Evolutionary conservation across 2,329 filamentous ascomycete species (phyloP), one percentile per base, ranked within the genome.

Genomic region (Fusarium graminum): DNA sequence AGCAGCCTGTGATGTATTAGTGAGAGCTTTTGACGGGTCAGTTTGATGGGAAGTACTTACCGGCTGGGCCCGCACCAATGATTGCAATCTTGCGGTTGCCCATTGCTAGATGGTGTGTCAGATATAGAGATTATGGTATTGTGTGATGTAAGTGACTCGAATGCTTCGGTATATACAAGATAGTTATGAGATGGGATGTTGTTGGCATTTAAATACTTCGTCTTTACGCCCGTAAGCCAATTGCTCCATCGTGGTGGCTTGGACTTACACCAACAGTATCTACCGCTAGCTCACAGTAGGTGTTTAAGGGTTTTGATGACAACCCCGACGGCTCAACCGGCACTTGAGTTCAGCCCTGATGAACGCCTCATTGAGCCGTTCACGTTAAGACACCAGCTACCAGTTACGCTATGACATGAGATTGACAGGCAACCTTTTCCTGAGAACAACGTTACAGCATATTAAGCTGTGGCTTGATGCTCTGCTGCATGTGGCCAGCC

Each of bases 51-150:
- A n/a, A 26, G 6, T 9, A 36, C 56, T 41, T 68, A 74, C 74
- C 74, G 19, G 72, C 67, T 43, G 74, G 74, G 3, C 74, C 74
- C 49, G 73, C 74, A 10, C 74, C 74, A 28, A 74, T 68, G 16
- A 74, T 60, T 42, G 72, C 71, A 30, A 74, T 56, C 49, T 73
- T 73, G 38, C 59, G 64, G 17, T 61, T 72, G 19, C 36, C 45
- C 69, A 72, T 74, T 26, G 44, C 32, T 41, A 6, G 40, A 30
- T 16, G 11, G n/a, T 42, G 4, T 17, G 8, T 22, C 14, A 10
- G 34, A 11, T 16, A 30, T 14, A 11, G 36, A 59, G 7, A 22
- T 22, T 13, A 29, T 26, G 6, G 28, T 29, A 16, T 43, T 14
- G 5, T 16, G 28, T 14, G 6, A 28, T n/a, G 25, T 19, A 11